Percentiles rank a stretch among this genome's conserved stretches.
These are phyloP conservation scores for Epichloe bromicola DNA, from an alignment of 2,329 filamentous ascomycete genomes.

Conservation along the genomic window DNA sequence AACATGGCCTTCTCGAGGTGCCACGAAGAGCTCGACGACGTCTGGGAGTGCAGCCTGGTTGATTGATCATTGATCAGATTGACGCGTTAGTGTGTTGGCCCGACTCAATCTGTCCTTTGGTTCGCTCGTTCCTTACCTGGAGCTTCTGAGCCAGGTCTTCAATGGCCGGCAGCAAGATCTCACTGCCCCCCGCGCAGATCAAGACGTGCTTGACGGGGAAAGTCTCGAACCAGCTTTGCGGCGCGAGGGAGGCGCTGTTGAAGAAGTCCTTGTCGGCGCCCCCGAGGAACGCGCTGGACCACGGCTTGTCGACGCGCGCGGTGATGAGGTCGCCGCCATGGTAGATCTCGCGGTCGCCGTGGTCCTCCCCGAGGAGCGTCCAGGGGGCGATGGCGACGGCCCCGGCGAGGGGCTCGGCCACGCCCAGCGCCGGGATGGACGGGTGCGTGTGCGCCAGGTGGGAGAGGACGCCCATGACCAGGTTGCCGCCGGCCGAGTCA, in stretches of 20 bases:
- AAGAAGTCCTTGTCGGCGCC: conserved; percentile 8
- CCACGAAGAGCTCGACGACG: conserved; percentile 10
- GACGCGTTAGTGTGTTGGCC: not conserved
- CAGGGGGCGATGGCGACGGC: conserved; percentile 9
- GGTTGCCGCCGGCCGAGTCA: conserved; percentile 13
- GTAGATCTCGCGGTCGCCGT: conserved; percentile 6
- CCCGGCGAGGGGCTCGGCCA: conserved; percentile 9
- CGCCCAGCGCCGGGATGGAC: conserved; percentile 8
- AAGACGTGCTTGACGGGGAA: conserved; percentile 10
- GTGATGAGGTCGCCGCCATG: conserved; percentile 10
- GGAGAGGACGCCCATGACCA: conserved; percentile 11
- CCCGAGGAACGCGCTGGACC: conserved; percentile 8
- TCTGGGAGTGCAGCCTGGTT: conserved; percentile 8
- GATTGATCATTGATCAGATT: too few species aligned
- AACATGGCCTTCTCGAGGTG: conserved; percentile 10
- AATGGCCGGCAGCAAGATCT: conserved; percentile 11
- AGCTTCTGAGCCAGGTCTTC: conserved; percentile 9
- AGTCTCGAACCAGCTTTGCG: conserved; percentile 10
- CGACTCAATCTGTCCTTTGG: too few species aligned
- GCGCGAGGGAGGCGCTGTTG: conserved; percentile 9
- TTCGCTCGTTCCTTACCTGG: conserved; percentile 5
- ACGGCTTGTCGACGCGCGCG: conserved; percentile 5
- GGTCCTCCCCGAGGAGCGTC: conserved; percentile 9
- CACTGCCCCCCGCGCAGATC: conserved; percentile 9
- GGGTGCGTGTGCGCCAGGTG: conserved; percentile 11